phyloP scores from a whole-genome alignment of 352 stramenopile species.

The Pythium scleroteichum region DNA sequence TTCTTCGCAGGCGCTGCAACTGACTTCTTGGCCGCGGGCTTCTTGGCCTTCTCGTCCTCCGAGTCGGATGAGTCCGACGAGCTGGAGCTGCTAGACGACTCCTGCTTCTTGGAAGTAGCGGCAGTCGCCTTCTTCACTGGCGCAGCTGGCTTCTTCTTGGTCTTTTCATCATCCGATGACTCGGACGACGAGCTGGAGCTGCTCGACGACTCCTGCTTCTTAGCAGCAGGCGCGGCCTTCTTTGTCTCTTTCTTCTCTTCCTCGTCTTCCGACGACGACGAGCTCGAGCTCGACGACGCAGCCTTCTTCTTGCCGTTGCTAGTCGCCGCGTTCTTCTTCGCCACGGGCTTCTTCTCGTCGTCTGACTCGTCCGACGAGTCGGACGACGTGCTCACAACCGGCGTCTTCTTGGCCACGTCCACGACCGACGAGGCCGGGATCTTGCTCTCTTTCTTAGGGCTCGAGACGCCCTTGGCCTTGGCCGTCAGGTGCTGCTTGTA shows the following conservation, averaged over 20 bases:
- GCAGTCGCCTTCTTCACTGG: slow-evolving; percentile 25
- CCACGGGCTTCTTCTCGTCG: slow-evolving; percentile 20
- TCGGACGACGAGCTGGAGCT: slow-evolving; percentile 22
- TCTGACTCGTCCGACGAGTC: slow-evolving; percentile 35
- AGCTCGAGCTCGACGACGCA: slow-evolving; percentile 31
- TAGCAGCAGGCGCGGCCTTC: slow-evolving; percentile 21
- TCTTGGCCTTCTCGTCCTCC: slow-evolving; percentile 45
- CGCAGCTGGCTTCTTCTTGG: slow-evolving; percentile 30
- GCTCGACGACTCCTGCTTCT: slow-evolving; percentile 13
- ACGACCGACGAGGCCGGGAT: slow-evolving; percentile 57
- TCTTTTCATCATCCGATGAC: slow-evolving; percentile 37
- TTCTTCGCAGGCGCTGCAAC: slow-evolving; percentile 19
- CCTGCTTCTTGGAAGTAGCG: slow-evolving; percentile 3
- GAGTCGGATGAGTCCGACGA: slow-evolving; percentile 33
- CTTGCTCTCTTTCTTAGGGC: slow-evolving; percentile 45
- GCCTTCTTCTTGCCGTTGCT: slow-evolving; percentile 37
- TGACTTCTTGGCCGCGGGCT: slow-evolving; percentile 6
- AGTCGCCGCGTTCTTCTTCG: slow-evolving; percentile 4
- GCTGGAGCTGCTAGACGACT: slow-evolving; percentile 18
- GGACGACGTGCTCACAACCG: slow-evolving; percentile 33
- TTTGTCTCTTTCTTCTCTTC: slow-evolving; percentile 31
- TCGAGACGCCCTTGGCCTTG: slow-evolving; percentile 35
- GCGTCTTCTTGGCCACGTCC: slow-evolving; percentile 56
- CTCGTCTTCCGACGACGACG: slow-evolving; percentile 31
- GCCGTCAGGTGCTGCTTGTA: slow-evolving; percentile 69